Percentiles rank a stretch among this genome's conserved stretches.
These are phyloP conservation scores for Mesembryanthemum crystallinum DNA, from an alignment of 148 eudicot genomes.

Conservation along the genomic window DNA sequence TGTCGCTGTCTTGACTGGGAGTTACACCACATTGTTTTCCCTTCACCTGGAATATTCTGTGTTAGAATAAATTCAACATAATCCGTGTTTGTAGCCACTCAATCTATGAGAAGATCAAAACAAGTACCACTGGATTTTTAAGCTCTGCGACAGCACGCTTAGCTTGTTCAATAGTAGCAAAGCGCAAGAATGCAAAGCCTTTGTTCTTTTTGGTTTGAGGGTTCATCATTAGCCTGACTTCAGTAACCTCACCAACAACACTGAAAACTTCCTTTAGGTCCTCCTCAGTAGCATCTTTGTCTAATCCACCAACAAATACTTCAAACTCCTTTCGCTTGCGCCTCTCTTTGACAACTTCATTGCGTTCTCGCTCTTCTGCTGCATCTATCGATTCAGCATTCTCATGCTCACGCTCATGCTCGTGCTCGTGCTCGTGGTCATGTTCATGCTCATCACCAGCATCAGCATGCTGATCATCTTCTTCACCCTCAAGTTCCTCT, in stretches of 20 bases:
- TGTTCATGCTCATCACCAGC: constrained; percentile 49
- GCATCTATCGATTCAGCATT: constrained; percentile 56
- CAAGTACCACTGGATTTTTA: constrained; percentile 88
- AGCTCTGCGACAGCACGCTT: constrained; percentile 83
- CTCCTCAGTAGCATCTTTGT: constrained; percentile 96
- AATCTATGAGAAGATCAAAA: constrained; percentile 44
- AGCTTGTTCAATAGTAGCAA: constrained; percentile 96
- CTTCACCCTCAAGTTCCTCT: constrained; percentile 80
- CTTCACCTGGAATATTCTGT: constrained; percentile 72
- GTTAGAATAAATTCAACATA: constrained; percentile 36
- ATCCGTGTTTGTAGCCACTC: constrained; percentile 28
- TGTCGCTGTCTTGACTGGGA: constrained; percentile 96
- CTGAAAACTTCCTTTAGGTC: constrained; percentile 87
- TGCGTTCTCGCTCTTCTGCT: constrained; percentile 79
- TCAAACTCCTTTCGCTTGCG: constrained; percentile 93
- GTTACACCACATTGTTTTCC: constrained; percentile 96
- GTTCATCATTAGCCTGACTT: constrained; percentile 94
- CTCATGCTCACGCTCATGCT: constrained; percentile 36
- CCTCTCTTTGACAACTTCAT: constrained; percentile 79
- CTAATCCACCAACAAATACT: constrained; percentile 96
- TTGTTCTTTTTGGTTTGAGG: constrained; percentile 96
- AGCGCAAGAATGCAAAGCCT: constrained; percentile 96
- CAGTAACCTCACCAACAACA: constrained; percentile 79
- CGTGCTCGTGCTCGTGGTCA: constrained; percentile 35
- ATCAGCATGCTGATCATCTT: constrained; percentile 58